A percentile compares a stretch with the other conserved stretches of the same genome.
Evolutionary conservation across 495 filamentous ascomycete species (phyloP).

Genomic region (Cryomyces antarcticus): DNA sequence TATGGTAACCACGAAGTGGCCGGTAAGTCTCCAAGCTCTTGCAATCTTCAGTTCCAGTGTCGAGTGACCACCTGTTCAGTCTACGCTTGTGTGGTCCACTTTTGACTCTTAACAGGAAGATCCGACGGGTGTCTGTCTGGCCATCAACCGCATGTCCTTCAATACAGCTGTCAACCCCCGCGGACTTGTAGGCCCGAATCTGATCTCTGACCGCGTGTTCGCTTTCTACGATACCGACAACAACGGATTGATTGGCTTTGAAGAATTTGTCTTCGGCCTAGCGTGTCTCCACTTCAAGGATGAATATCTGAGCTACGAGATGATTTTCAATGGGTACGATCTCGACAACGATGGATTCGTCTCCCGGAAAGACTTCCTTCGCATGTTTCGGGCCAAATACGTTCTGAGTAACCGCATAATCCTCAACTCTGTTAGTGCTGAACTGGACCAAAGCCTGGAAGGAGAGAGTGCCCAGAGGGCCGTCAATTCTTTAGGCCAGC

Average conservation of each 20-base stretch:
- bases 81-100: conserved; percentile 77
- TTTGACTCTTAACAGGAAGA: conserved; percentile 1
- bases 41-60: too few relatives aligned
- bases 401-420: conserved; percentile 28
- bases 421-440: too few relatives aligned
- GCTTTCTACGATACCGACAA: conserved; percentile 82
- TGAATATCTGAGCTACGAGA: conserved; percentile 40
- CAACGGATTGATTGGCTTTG: conserved; percentile 80
- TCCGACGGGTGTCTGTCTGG: conserved; percentile 46
- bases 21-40: too few relatives aligned
- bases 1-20: too few relatives aligned
- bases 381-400: conserved; percentile 82
- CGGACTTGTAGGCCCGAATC: conserved; percentile 79
- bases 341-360: conserved; percentile 78
- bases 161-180: conserved; percentile 56
- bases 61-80: too few relatives aligned
- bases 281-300: conserved; percentile 57
- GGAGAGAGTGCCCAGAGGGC: too few relatives aligned
- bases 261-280: conserved; percentile 74
- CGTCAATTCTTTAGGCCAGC: too few relatives aligned
- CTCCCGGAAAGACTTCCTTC: conserved; percentile 70
- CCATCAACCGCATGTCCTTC: conserved; percentile 49
- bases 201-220: conserved; percentile 92
- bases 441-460: too few relatives aligned
- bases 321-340: conserved; percentile 80